These are phyloP conservation scores for Aspergillus unguis DNA, from an alignment of 2,329 filamentous ascomycete genomes.

Conservation along the genomic window DNA sequence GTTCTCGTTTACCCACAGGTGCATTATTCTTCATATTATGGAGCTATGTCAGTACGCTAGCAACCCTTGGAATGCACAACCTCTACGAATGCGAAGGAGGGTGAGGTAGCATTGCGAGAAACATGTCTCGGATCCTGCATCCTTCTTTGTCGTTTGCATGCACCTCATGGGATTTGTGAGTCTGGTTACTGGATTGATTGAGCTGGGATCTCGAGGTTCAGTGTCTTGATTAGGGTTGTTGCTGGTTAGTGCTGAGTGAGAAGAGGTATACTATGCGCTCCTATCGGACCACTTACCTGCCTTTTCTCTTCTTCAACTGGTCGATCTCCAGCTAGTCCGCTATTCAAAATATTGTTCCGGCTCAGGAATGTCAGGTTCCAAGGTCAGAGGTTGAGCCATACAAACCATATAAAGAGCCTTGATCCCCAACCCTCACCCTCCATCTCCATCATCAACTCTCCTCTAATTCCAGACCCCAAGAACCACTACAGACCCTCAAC, in stretches of 20 bases:
- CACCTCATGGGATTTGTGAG: neutral
- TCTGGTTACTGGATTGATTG: neutral
- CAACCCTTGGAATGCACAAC: too few species aligned
- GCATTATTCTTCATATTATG: too few species aligned
- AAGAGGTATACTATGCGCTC: neutral
- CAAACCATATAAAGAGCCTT: neutral
- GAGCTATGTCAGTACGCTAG: too few species aligned
- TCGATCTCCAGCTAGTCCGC: too few species aligned
- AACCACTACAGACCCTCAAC: neutral
- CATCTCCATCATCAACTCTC: neutral
- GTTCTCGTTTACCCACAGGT: too few species aligned
- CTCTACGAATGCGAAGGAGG: neutral
- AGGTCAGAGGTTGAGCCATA: too few species aligned
- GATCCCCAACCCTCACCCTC: conserved; percentile 5
- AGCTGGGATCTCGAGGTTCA: neutral
- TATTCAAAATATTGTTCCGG: too few species aligned
- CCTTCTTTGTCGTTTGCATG: conserved; percentile 1
- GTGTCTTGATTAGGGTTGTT: neutral
- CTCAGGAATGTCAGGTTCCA: too few species aligned
- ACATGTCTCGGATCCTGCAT: neutral
- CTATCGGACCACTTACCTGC: neutral
- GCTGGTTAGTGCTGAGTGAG: neutral
- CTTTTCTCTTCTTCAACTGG: too few species aligned
- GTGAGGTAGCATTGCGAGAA: neutral
- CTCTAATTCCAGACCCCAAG: neutral